A percentile compares a stretch with the other conserved stretches of the same genome.
These are phyloP conservation scores for Diospyros lotus DNA, from an alignment of 148 eudicot species.

Conservation along the genomic window DNA sequence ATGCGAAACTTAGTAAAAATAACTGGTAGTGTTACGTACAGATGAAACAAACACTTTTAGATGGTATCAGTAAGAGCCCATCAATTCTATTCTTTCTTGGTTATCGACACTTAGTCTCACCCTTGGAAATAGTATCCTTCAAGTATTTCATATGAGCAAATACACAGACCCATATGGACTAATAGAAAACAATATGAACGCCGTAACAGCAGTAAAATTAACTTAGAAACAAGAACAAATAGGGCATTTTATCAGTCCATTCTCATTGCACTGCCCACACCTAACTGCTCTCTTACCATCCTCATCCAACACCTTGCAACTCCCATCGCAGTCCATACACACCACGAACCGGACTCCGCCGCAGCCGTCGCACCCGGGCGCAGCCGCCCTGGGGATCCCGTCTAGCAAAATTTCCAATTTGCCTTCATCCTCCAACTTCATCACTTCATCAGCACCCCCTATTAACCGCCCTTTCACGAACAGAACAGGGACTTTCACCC, in stretches of 20 bases:
- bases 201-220: too few relatives aligned
- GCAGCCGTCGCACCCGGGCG: constrained; percentile 45
- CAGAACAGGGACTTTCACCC: constrained; percentile 62
- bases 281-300: constrained; percentile 41
- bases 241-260: constrained; percentile 83
- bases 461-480: constrained; percentile 74
- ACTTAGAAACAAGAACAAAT: constrained; percentile 38
- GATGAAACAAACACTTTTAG: too few relatives aligned
- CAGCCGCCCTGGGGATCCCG: constrained; percentile 41
- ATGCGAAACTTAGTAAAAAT: too few relatives aligned
- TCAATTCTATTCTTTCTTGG: too few relatives aligned
- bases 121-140: too few relatives aligned
- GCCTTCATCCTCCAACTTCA: constrained; percentile 80
- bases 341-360: constrained; percentile 76
- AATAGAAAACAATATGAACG: not conserved
- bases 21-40: too few relatives aligned
- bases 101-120: too few relatives aligned
- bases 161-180: too few relatives aligned
- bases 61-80: too few relatives aligned
- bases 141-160: too few relatives aligned
- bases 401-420: constrained; percentile 44
- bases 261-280: constrained; percentile 84
- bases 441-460: constrained; percentile 69
- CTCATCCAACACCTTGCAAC: constrained; percentile 62
- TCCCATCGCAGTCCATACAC: constrained; percentile 75